Base-by-base conservation (phyloP, 2,329 filamentous ascomycete species). In the Periconia sp. region DNA sequence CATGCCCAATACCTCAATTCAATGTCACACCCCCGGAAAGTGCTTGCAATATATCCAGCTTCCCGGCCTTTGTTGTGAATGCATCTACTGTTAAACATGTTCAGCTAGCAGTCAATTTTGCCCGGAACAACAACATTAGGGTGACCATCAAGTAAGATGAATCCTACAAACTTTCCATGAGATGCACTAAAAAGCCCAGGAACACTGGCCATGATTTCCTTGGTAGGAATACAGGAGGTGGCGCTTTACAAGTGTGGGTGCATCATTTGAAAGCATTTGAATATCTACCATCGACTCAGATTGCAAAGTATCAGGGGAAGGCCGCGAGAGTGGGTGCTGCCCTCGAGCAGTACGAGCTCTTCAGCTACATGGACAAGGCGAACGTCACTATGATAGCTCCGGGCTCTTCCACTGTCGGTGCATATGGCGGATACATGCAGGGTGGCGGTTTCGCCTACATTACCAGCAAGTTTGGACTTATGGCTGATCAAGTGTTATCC, bases 391-490 rank as follows among this genome's bases (percentile, higher is more conserved):
- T 60, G 13, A 8, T 58, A 12, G 46, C 49, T 9, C 56, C 58
- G 3, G 57, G 58, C 12, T 55, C 53, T 8, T 36, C 57, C 2
- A 77, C 73, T 2, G 77, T 83, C 10, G 79, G 79, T 16, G 67
- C 77, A 52, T 72, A 44, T 30, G 61, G 59, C 10, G 61, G 70
- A 2, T 72, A 53, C 46, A 63, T 67, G 46, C 61, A 63, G 19
- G 79, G 78, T 3, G 80, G 78, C 13, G 81, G 81, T 0, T 78
- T 82, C 61, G 76, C 73, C 12, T 53, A 54, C 12, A 74, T 78
- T 7, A 74, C 74, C 3, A 71, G 70, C 21, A 65, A 73, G 33
- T 75, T 75, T 48, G 63, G 59, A 5, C 44, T 65, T 3, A 58
- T 57, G 48, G 52, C 58, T 9, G 61, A 65, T 29, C 56, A 65